Evolutionary conservation across 768 basidiomycete species (phyloP), one percentile per base, ranked within the genome.

Genomic region (Calocybe cyanea): DNA sequence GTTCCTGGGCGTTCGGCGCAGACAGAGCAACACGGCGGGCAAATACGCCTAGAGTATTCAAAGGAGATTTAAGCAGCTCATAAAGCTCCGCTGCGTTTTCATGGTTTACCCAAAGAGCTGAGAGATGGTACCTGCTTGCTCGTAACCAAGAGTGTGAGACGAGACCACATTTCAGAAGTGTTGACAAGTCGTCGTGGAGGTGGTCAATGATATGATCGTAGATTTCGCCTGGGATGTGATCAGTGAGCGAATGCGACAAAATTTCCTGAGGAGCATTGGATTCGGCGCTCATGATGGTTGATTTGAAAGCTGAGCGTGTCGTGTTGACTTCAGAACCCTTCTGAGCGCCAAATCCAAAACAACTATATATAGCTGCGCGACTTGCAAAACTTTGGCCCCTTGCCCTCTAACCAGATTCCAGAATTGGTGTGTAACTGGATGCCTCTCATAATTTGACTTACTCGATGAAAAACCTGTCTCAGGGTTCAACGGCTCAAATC

Each of bases 141-240:
- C 38, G 25, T 35, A 51, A 24, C 53, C 50, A 52, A 21, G 45
- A 15, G 18, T 17, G 40, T 34, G 44, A 49, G 44, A 55, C 45
- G 20, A 38, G 15, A 4, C 48, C 46, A 31, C 44, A 49, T 30
- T 15, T n/a, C 14, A 20, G 2, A 13, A 52, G 51, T 13, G 43
- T n/a, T 6, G 34, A 17, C n/a, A 11, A 20, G 32, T 50, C 49
- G 14, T 30, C 23, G 20, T 43, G 49, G 10, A 50, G 43, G 25
- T 35, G 38, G 17, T 50, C 49, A 21, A 50, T 45, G 38, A 50
- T 41, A 7, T 28, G 38, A 13, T 45, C 49, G 13, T 45, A 31
- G 15, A 50, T 14, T 25, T 50, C 49, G 17, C 34, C 25, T 36
- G 42, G 15, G 18, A 48, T 31, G 15, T 25, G 35, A 24, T 32